phyloP scores from a whole-genome alignment of 2,329 filamentous ascomycete genomes.

The Xylaria sp. region DNA sequence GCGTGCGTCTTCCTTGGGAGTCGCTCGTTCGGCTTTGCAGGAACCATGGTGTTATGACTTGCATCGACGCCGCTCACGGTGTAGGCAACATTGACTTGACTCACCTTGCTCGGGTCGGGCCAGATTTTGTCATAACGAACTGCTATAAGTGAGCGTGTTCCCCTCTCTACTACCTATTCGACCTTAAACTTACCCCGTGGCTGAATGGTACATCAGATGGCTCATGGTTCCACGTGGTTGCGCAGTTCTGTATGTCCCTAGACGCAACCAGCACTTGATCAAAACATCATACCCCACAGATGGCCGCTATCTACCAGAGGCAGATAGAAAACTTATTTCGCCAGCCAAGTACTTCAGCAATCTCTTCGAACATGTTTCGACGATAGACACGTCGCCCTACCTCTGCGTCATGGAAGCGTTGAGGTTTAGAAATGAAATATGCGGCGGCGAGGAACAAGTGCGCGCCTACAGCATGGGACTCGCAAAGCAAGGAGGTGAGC shows the following conservation, averaged over 20 bases:
- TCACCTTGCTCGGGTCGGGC: constrained; percentile 65
- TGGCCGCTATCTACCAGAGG: constrained; percentile 68
- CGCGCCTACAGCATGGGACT: constrained; percentile 66
- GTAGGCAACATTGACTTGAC: constrained; percentile 75
- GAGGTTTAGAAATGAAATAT: constrained; percentile 68
- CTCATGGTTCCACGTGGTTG: constrained; percentile 76
- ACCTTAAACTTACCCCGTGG: constrained; percentile 19
- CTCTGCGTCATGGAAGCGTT: constrained; percentile 71
- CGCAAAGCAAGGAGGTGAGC: constrained; percentile 64
- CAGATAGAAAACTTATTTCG: constrained; percentile 31
- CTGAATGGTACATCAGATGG: constrained; percentile 61
- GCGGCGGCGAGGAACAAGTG: constrained; percentile 73
- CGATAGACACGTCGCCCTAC: constrained; percentile 72
- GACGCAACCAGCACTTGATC: constrained; percentile 73
- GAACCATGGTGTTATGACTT: constrained; percentile 68
- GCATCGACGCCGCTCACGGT: constrained; percentile 77
- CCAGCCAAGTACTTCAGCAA: constrained; percentile 65
- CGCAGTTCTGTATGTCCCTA: constrained; percentile 75
- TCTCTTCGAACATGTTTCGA: constrained; percentile 75
- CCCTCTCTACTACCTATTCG: constrained; percentile 2
- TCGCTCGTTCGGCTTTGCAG: constrained; percentile 66
- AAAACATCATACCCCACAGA: constrained; percentile 75
- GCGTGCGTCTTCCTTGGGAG: constrained; percentile 77
- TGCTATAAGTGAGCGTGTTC: constrained; percentile 66
- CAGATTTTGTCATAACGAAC: constrained; percentile 80